A percentile compares a stretch with the other conserved stretches of the same genome.
Evolutionary conservation across 2,329 filamentous ascomycete species (phyloP).

Genomic region (Talaromyces sp.): DNA sequence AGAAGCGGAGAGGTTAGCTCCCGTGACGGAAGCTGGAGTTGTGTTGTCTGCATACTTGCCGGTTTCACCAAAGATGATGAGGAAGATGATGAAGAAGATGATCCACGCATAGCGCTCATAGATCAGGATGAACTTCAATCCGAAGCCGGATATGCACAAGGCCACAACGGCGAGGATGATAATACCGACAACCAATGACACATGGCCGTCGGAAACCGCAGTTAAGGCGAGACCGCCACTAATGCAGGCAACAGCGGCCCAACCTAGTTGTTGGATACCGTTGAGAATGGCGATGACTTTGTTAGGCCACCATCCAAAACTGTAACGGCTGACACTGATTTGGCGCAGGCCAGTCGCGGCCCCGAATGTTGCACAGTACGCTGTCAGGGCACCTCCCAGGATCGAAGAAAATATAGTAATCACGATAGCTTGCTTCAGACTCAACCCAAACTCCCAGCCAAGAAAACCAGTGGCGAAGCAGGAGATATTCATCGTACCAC

Average conservation of each 20-base stretch:
- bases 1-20: constrained; percentile 35
- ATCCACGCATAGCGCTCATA: constrained; percentile 31
- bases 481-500: constrained; percentile 48
- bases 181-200: constrained; percentile 24
- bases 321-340: constrained; percentile 48
- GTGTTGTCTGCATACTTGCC: constrained; percentile 39
- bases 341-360: constrained; percentile 49
- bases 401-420: constrained; percentile 46
- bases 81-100: constrained; percentile 33
- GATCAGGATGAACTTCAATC: constrained; percentile 24
- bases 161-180: constrained; percentile 27
- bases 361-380: constrained; percentile 49
- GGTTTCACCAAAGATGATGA: constrained; percentile 47
- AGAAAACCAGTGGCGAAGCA: constrained; percentile 51
- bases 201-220: constrained; percentile 29
- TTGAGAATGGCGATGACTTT: constrained; percentile 46
- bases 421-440: constrained; percentile 41
- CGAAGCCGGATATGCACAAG: constrained; percentile 24
- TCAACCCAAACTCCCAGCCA: constrained; percentile 47
- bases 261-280: constrained; percentile 29
- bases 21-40: constrained; percentile 32
- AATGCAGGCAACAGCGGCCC: constrained; percentile 28
- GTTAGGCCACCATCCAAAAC: constrained; percentile 49
- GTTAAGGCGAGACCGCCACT: constrained; percentile 29
- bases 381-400: constrained; percentile 40